Percentiles rank a stretch among this genome's conserved stretches.
Conservation (phyloP, 805 yeast species). For the Dipodascopsis tothii region DNA sequence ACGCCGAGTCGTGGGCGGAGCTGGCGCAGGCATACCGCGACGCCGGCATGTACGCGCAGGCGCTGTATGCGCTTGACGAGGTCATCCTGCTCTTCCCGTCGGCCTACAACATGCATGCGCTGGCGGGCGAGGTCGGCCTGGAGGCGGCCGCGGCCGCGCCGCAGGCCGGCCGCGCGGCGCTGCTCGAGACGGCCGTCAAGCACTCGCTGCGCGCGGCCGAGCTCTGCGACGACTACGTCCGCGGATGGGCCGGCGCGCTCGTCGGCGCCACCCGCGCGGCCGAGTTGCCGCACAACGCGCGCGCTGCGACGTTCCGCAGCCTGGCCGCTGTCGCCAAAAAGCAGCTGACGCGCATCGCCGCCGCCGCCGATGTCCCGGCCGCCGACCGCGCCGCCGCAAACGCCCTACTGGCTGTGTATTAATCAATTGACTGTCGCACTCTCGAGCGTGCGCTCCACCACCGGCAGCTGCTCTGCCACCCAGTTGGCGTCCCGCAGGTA, state of each 20-base stretch:
- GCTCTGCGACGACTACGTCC: constrained; percentile 55
- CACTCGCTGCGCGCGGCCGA: constrained; percentile 68
- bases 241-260: constrained; percentile 69
- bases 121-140: constrained; percentile 48
- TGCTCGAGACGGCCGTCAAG: constrained; percentile 32
- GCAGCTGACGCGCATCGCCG: constrained; percentile 35
- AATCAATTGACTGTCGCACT: constrained; percentile 1
- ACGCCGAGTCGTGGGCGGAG: constrained; percentile 72
- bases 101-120: constrained; percentile 59
- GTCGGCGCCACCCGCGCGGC: constrained; percentile 35
- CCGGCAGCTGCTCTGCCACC: constrained; percentile 61
- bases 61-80: constrained; percentile 63
- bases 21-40: constrained; percentile 56
- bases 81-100: constrained; percentile 58
- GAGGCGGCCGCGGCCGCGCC: constrained; percentile 21
- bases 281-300: too few relatives aligned
- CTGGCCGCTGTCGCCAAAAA: constrained; percentile 34
- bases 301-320: too few relatives aligned
- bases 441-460: constrained; percentile 36
- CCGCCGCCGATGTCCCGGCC: constrained; percentile 28
- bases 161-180: constrained; percentile 20
- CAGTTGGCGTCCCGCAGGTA: constrained; percentile 76
- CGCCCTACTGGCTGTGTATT: constrained; percentile 13
- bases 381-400: constrained; percentile 38
- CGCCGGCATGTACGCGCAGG: constrained; percentile 57